phyloP scores from a whole-genome alignment of 2,329 filamentous ascomycete species.

The Stemphylium beticola region DNA sequence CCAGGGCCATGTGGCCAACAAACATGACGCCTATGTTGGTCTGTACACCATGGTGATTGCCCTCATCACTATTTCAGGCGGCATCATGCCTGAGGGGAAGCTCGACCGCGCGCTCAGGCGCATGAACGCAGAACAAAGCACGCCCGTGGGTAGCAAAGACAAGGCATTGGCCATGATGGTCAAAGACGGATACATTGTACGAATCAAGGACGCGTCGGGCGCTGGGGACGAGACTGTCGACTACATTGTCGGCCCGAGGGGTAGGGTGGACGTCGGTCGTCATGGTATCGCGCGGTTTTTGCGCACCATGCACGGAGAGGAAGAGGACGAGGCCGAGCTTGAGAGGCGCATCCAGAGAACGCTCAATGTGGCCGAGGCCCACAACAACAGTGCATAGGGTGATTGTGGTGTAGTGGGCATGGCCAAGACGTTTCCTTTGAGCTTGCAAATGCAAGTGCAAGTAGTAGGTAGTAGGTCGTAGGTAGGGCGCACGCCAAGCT shows the following conservation, averaged over 20 bases:
- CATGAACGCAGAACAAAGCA: constrained; percentile 76
- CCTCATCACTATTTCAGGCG: constrained; percentile 74
- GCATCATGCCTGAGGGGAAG: constrained; percentile 76
- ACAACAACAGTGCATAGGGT: constrained; percentile 3
- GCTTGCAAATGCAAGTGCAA: too few relatives aligned
- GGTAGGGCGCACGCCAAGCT: too few relatives aligned
- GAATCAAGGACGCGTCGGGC: constrained; percentile 69
- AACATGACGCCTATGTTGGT: constrained; percentile 80
- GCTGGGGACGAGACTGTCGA: constrained; percentile 80
- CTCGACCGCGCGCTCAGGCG: constrained; percentile 76
- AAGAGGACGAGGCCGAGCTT: constrained; percentile 38
- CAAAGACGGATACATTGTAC: constrained; percentile 83
- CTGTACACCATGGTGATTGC: constrained; percentile 82
- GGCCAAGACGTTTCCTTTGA: too few relatives aligned
- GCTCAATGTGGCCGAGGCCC: constrained; percentile 35
- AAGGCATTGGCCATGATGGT: constrained; percentile 75
- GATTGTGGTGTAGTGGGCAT: too few relatives aligned
- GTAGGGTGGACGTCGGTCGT: constrained; percentile 83
- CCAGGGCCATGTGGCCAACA: constrained; percentile 55
- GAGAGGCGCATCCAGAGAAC: constrained; percentile 44
- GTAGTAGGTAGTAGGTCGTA: too few relatives aligned
- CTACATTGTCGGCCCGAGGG: constrained; percentile 84
- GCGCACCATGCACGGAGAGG: constrained; percentile 43
- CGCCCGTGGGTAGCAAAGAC: constrained; percentile 76
- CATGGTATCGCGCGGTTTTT: constrained; percentile 76